These are phyloP conservation scores for Cystobasidium tubakii DNA, from an alignment of 768 basidiomycete genomes.

Conservation along the genomic window DNA sequence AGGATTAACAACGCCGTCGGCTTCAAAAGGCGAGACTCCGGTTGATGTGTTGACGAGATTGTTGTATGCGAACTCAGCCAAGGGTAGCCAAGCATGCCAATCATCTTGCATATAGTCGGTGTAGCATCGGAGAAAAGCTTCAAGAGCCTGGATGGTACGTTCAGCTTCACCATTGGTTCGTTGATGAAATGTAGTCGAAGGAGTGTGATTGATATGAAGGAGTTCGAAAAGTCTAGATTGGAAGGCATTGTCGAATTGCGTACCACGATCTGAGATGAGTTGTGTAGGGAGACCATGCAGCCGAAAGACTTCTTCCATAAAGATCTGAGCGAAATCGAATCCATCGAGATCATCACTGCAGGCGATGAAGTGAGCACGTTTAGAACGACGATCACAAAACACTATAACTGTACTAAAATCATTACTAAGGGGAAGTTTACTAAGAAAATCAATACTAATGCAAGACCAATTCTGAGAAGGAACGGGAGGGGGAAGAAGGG, in stretches of 20 bases:
- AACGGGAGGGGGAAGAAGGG: conserved; percentile 43
- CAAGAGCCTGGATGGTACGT: conserved; percentile 51
- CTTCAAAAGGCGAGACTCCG: conserved; percentile 46
- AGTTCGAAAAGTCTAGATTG: background rate
- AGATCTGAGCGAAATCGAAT: conserved; percentile 47
- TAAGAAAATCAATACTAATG: conserved; percentile 52
- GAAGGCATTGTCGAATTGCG: conserved; percentile 41
- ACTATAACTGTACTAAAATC: conserved; percentile 32
- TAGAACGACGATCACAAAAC: conserved; percentile 52
- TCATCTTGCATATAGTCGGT: conserved; percentile 49
- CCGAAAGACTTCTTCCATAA: conserved; percentile 48
- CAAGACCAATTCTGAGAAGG: conserved; percentile 49
- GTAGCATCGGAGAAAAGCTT: conserved; percentile 51
- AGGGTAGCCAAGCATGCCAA: conserved; percentile 49
- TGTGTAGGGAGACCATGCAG: conserved; percentile 44
- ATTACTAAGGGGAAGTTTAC: conserved; percentile 49
- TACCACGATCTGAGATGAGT: conserved; percentile 47
- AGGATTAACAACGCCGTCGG: conserved; percentile 43
- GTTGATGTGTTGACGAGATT: conserved; percentile 48
- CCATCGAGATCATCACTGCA: conserved; percentile 47
- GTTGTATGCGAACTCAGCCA: conserved; percentile 51
- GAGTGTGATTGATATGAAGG: conserved; percentile 46
- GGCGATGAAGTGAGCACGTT: conserved; percentile 53
- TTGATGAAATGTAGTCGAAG: conserved; percentile 54
- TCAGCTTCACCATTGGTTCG: conserved; percentile 54